These are phyloP conservation scores for Aspergillus sclerotiicarbonarius DNA, from an alignment of 495 filamentous ascomycete genomes.

Conservation along the genomic window DNA sequence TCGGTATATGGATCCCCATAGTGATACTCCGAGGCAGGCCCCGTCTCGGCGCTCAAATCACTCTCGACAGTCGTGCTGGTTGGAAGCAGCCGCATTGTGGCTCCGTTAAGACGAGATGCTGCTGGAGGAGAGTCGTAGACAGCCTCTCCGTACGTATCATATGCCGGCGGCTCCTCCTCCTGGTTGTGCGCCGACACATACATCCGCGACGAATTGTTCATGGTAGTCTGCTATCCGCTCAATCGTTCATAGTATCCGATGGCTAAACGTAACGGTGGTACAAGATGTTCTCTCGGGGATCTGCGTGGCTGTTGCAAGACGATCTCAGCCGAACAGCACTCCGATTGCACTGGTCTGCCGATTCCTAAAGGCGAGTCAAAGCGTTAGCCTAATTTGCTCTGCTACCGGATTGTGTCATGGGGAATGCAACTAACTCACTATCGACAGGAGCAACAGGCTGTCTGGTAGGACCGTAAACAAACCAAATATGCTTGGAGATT, in stretches of 20 bases:
- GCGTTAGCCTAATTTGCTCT: slow-evolving; percentile 4
- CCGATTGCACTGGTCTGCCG: neutral
- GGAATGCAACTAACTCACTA: slow-evolving; percentile 18
- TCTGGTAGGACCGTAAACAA: slow-evolving; percentile 5
- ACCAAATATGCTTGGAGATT: slow-evolving; percentile 4
- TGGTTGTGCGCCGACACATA: slow-evolving; percentile 22
- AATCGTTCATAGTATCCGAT: slow-evolving; percentile 30
- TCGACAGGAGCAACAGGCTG: neutral
- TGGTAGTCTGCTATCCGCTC: slow-evolving; percentile 19
- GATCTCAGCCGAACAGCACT: neutral
- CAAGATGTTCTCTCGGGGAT: neutral
- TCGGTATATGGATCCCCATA: slow-evolving; percentile 21
- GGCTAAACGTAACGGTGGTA: neutral
- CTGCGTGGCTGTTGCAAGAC: neutral
- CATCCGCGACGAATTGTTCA: slow-evolving; percentile 27
- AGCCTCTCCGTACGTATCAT: slow-evolving; percentile 30
- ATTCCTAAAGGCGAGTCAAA: neutral
- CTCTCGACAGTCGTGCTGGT: slow-evolving; percentile 44
- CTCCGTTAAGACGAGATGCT: slow-evolving; percentile 33
- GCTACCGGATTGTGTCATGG: neutral
- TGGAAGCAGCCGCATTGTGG: slow-evolving; percentile 62
- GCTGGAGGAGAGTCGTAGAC: slow-evolving; percentile 28
- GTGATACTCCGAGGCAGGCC: slow-evolving; percentile 16
- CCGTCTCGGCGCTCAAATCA: slow-evolving; percentile 24
- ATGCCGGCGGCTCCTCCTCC: slow-evolving; percentile 44